A percentile compares a stretch with the other conserved stretches of the same genome.
These are phyloP conservation scores for Yamadazyma kanchanaburiensis DNA, from an alignment of 1,139 yeast species.

Conservation along the genomic window DNA sequence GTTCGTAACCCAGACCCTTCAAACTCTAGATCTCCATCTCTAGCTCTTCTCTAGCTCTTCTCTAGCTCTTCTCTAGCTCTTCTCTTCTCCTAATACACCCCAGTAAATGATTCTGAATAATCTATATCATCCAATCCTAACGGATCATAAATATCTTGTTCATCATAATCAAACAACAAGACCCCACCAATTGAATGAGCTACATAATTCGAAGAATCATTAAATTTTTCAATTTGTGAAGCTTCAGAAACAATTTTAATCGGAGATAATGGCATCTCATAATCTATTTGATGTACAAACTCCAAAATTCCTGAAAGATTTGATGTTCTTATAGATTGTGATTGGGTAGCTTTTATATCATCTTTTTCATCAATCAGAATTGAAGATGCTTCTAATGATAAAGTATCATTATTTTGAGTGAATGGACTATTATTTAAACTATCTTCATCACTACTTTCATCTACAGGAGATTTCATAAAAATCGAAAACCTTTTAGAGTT, in stretches of 20 bases:
- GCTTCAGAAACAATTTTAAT: slow-evolving; percentile 1
- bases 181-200: slow-evolving; percentile 6
- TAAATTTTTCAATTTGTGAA: slow-evolving; percentile 4
- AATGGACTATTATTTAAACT: slow-evolving; percentile 9
- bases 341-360: slow-evolving; percentile 4
- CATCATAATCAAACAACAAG: slow-evolving; percentile 9
- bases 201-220: slow-evolving; percentile 7
- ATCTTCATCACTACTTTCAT: slow-evolving; percentile 6
- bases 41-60: no score
- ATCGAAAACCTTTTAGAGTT: slow-evolving; percentile 7
- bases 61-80: no score
- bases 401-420: slow-evolving; percentile 7
- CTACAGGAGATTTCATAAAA: slow-evolving; percentile 2
- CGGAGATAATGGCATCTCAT: slow-evolving; percentile 1
- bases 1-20: no score
- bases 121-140: slow-evolving; percentile 10
- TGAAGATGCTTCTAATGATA: slow-evolving; percentile 3
- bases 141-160: slow-evolving; percentile 2
- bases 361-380: slow-evolving; percentile 4
- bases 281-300: slow-evolving; percentile 12
- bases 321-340: slow-evolving; percentile 8
- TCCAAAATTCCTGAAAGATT: slow-evolving; percentile 12
- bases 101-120: slow-evolving; percentile 5
- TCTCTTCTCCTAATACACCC: no score
- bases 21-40: no score